A percentile compares a stretch with the other conserved stretches of the same genome.
phyloP scores from a whole-genome alignment of 148 eudicot genomes.

The Nepenthes gracilis region DNA sequence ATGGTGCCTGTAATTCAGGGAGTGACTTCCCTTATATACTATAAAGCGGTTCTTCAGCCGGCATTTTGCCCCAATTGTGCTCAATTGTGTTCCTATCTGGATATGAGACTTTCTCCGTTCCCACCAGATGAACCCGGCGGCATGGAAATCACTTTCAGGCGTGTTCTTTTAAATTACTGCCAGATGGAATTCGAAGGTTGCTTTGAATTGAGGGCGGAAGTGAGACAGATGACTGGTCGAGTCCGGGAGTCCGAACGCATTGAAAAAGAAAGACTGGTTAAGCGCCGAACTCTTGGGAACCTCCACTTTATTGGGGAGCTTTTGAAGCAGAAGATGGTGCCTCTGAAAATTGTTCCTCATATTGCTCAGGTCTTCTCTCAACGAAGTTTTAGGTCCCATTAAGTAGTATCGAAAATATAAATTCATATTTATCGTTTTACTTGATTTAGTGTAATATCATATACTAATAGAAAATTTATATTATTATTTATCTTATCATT shows the following conservation, averaged over 20 bases:
- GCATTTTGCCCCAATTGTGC: slow-evolving; percentile 98
- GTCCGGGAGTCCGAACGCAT: slow-evolving; percentile 80
- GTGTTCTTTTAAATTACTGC: slow-evolving; percentile 76
- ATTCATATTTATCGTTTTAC: too few species aligned
- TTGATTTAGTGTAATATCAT: too few species aligned
- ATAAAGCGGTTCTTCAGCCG: slow-evolving; percentile 95
- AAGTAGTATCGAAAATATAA: too few species aligned
- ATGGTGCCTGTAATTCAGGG: slow-evolving; percentile 37
- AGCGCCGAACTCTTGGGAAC: slow-evolving; percentile 92
- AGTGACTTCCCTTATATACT: slow-evolving; percentile 85
- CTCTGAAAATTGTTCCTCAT: slow-evolving; percentile 90
- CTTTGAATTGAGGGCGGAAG: slow-evolving; percentile 62
- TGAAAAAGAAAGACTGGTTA: slow-evolving; percentile 75
- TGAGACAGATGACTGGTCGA: slow-evolving; percentile 65
- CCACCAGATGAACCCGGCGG: slow-evolving; percentile 86
- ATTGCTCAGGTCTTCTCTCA: slow-evolving; percentile 57
- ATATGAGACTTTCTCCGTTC: slow-evolving; percentile 65
- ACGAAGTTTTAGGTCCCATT: too few species aligned
- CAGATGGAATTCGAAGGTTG: slow-evolving; percentile 99
- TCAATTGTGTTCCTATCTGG: slow-evolving; percentile 71
- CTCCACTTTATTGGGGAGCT: slow-evolving; percentile 98
- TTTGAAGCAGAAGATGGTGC: slow-evolving; percentile 94
- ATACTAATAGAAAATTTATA: too few species aligned
- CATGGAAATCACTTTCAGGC: slow-evolving; percentile 75
- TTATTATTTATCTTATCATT: too few species aligned